These are phyloP conservation scores for barrel medic (Medicago truncatula) DNA, from an alignment of 306 rosid species.

Conservation along the genomic window DNA sequence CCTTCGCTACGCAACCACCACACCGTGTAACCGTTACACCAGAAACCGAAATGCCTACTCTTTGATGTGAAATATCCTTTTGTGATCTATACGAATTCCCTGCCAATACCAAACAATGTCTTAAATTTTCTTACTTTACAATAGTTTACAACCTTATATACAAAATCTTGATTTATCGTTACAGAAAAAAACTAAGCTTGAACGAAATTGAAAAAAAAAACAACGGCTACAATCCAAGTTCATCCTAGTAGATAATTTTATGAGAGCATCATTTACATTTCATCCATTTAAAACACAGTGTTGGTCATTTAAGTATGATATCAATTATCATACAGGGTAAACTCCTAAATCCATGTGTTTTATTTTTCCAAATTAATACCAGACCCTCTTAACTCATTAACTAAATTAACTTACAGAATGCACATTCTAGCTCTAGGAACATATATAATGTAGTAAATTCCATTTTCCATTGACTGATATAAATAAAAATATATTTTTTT, in stretches of 20 bases:
- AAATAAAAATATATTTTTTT: not conserved
- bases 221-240: not conserved
- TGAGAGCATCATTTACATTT: not conserved
- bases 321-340: too few species aligned
- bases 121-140: not conserved
- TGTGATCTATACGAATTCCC: slow-evolving; percentile 57
- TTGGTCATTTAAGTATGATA: too few species aligned
- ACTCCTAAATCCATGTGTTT: not conserved
- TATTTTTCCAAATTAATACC: not conserved
- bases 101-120: slow-evolving; percentile 48
- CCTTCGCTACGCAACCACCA: slow-evolving; percentile 42
- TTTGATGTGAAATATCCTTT: slow-evolving; percentile 48
- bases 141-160: too few species aligned
- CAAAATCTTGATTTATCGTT: too few species aligned
- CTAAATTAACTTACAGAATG: not conserved
- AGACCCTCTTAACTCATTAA: not conserved
- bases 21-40: slow-evolving; percentile 35
- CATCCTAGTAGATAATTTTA: not conserved
- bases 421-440: not conserved
- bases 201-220: not conserved
- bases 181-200: slow-evolving; percentile 6
- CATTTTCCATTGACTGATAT: not conserved
- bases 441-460: not conserved
- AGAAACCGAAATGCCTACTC: slow-evolving; percentile 48
- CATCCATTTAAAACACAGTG: not conserved